Conservation (phyloP, 345 rosid species). For the Balakata baccata region DNA sequence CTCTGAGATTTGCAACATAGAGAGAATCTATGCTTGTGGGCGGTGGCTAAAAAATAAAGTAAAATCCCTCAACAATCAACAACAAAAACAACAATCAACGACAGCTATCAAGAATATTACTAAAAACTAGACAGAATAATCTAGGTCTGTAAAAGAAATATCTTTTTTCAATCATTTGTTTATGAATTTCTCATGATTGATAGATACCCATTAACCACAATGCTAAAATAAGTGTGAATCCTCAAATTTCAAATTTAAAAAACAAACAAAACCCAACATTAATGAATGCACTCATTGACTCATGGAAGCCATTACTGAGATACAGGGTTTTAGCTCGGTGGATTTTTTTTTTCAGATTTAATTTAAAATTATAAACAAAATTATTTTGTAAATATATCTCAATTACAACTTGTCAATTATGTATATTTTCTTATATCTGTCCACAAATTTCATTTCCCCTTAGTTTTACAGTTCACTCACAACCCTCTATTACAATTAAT, state of each 20-base stretch:
- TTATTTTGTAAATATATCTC: no score
- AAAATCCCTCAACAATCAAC: slow-evolving; percentile 24
- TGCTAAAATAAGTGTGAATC: slow-evolving; percentile 27
- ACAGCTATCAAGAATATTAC: slow-evolving; percentile 45
- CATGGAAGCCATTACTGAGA: no score
- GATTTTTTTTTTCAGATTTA: no score
- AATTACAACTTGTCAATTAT: no score
- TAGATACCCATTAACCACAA: slow-evolving; percentile 53
- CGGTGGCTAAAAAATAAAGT: slow-evolving; percentile 32
- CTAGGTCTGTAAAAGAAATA: slow-evolving; percentile 40
- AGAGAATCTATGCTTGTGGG: slow-evolving; percentile 71
- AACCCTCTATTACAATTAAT: no score
- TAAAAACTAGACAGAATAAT: slow-evolving; percentile 53
- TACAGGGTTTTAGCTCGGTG: no score
- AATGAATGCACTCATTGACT: no score
- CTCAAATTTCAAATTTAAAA: slow-evolving; percentile 9
- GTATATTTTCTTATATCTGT: no score
- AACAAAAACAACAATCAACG: slow-evolving; percentile 22
- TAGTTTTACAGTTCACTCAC: no score
- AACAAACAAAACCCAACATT: slow-evolving; percentile 16
- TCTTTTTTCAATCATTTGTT: slow-evolving; percentile 52
- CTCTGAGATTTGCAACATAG: slow-evolving; percentile 32
- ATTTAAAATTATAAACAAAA: no score
- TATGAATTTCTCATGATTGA: slow-evolving; percentile 56
- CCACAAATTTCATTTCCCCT: no score